Base-by-base conservation (phyloP, 1,139 yeast genomes). In the Scheffersomyces segobiensis region DNA sequence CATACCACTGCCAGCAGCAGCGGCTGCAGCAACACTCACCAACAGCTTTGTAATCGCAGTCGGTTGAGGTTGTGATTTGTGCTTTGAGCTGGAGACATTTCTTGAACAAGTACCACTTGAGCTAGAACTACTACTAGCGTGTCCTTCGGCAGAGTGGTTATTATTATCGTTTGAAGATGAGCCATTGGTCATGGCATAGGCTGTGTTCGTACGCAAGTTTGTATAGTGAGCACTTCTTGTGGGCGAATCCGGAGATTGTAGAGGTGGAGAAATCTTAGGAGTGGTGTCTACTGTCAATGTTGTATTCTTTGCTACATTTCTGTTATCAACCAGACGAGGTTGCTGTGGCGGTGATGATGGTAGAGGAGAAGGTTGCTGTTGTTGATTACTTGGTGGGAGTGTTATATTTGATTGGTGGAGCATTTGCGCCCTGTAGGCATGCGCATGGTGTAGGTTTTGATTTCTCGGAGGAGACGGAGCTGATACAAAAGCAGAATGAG, bases 161-260 rank as follows among this genome's bases (percentile, higher is more conserved):
- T 32, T 32, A 2, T 17, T 32, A 32, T 14, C 42, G 17, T 10
- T 32, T 32, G 42, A 32, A 32, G 42, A 32, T 32, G 42, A 10
- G 3, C 42, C 12, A 32, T 32, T 32, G 17, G 42, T 4, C 42
- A 32, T 32, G 42, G 42, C 42, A 14, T 10, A 32, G 8, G 61
- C 61, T 10, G 63, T 60, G 6, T 57, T 59, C 17, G 57, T 42
- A 19, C 63, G 42, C 22, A 59, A 53, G 22, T 58, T 58, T 4
- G 58, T 54, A 19, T 60, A 52, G 14, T 53, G 49, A 2, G 59
- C 58, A 17, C 55, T 50, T 3, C 12, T 32, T 4, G 42, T 2
- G 17, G 62, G 59, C 19, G 62, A 58, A 20, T 60, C 62, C 18
- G 55, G 60, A 7, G 58, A 20, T 39, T 49, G 32, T n/a, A 49